Conservation (phyloP, 108 stramenopile species). For the Aurantiochytrium sp. region DNA sequence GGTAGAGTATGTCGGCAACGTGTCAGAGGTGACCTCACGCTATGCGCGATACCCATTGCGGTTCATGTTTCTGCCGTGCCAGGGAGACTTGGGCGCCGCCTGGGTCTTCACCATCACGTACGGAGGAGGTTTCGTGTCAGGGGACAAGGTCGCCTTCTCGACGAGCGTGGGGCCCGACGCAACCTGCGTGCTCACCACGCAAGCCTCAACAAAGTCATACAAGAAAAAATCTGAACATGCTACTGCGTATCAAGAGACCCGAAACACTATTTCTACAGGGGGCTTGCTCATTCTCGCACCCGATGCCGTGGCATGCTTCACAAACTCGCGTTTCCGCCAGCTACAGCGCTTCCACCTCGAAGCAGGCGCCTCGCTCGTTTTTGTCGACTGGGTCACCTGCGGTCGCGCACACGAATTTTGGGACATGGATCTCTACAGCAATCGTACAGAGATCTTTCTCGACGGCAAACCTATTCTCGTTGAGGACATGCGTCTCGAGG, state of each 20-base stretch:
- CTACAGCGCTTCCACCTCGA: neutral
- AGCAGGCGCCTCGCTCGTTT: neutral
- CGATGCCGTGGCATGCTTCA: neutral
- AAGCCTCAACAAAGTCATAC: neutral
- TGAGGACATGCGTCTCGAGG: constrained; percentile 1
- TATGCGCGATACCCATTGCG: neutral
- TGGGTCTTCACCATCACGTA: neutral
- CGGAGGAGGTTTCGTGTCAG: neutral
- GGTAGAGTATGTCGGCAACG: neutral
- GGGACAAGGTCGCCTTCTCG: neutral
- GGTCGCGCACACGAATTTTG: neutral
- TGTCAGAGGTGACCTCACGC: neutral
- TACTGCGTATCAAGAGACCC: neutral
- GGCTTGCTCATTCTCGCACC: neutral
- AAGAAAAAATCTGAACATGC: neutral
- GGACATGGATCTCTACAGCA: neutral
- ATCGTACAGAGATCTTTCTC: neutral
- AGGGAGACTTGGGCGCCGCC: neutral
- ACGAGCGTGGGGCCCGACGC: neutral
- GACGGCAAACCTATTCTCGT: neutral
- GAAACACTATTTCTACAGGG: neutral
- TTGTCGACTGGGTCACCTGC: constrained; percentile 4
- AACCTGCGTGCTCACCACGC: neutral
- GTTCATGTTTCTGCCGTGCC: neutral
- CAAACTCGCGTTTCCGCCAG: neutral